A percentile compares a stretch with the other conserved stretches of the same genome.
phyloP scores from a whole-genome alignment of 2,329 filamentous ascomycete genomes.

The Aspergillus persii region DNA sequence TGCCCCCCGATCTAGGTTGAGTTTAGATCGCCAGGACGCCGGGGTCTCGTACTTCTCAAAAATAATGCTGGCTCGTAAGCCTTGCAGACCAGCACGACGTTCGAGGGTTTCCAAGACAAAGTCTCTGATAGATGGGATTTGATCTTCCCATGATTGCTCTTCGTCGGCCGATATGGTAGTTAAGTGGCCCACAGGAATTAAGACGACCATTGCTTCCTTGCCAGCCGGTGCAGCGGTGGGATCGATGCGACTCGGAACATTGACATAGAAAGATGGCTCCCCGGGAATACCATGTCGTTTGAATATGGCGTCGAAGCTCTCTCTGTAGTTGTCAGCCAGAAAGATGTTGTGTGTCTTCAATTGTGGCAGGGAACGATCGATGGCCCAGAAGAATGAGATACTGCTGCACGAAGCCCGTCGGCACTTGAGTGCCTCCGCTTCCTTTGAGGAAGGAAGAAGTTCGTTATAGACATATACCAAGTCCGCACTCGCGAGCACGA shows the following conservation, averaged over 20 bases:
- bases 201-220: conserved; percentile 64
- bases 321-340: conserved; percentile 68
- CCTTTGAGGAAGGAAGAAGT: neutral
- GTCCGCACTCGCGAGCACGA: neutral
- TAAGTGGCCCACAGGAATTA: conserved; percentile 69
- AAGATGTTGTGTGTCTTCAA: conserved; percentile 74
- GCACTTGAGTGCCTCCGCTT: conserved; percentile 16
- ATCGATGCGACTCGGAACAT: conserved; percentile 70
- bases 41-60: conserved; percentile 68
- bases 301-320: conserved; percentile 76
- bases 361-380: conserved; percentile 51
- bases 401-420: conserved; percentile 65
- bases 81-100: conserved; percentile 56
- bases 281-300: conserved; percentile 64
- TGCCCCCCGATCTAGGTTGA: conserved; percentile 73
- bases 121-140: neutral
- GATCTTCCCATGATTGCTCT: neutral
- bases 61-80: conserved; percentile 48
- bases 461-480: neutral
- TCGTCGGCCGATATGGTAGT: neutral
- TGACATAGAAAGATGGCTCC: conserved; percentile 73
- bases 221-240: conserved; percentile 63
- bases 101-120: conserved; percentile 34
- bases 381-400: conserved; percentile 69
- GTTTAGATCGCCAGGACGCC: conserved; percentile 60